A percentile compares a stretch with the other conserved stretches of the same genome.
Conservation (phyloP, 2,329 filamentous ascomycete genomes). For the Penicillium sp. region DNA sequence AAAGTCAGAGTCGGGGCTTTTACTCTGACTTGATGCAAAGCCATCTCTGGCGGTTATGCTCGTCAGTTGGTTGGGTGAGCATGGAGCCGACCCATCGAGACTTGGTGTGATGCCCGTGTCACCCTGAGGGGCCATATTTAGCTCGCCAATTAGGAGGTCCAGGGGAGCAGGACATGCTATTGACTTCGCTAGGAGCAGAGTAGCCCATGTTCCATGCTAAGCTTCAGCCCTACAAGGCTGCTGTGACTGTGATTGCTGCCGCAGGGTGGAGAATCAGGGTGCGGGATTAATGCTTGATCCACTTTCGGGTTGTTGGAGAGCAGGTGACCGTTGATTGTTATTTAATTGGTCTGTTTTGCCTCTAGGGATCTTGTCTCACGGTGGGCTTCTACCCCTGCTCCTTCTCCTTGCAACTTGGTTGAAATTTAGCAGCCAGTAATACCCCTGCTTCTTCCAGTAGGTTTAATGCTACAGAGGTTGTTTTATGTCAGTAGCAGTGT, state of each 20-base stretch:
- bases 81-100: neutral
- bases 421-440: too few relatives aligned
- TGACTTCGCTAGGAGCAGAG: neutral
- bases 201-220: neutral
- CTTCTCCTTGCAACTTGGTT: too few relatives aligned
- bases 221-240: conserved; percentile 14
- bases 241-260: conserved; percentile 5
- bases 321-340: neutral
- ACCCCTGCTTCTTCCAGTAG: too few relatives aligned
- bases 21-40: neutral
- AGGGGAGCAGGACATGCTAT: neutral
- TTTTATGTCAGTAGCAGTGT: too few relatives aligned
- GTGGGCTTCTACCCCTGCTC: too few relatives aligned
- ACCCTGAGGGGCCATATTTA: neutral
- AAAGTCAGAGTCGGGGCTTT: neutral
- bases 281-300: neutral
- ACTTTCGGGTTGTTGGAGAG: neutral
- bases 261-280: conserved; percentile 5
- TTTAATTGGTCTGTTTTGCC: too few relatives aligned
- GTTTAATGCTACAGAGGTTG: too few relatives aligned
- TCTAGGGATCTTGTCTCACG: too few relatives aligned
- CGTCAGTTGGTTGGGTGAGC: conserved; percentile 4
- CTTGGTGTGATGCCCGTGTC: conserved; percentile 6
- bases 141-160: neutral
- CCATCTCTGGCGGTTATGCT: conserved; percentile 7